Base-by-base conservation (phyloP, 208 protist genomes). In the Acanthamoeba culbertsoni region DNA sequence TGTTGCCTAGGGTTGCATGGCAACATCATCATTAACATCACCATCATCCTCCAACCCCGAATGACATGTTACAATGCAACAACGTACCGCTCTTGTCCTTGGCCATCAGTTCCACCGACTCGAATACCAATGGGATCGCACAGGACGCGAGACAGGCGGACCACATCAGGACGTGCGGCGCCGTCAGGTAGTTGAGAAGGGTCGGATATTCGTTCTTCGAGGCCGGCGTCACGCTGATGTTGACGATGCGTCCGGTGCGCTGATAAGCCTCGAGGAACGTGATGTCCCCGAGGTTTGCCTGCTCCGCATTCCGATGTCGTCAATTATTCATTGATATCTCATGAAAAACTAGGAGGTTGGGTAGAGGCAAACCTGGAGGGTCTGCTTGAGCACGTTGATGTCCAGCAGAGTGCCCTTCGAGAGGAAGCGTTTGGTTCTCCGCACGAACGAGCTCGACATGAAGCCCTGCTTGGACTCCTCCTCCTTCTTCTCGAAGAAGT, bases 101-200 rank as follows among this genome's bases (percentile, higher is more conserved):
- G 8, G 94, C 94, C 77, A 95, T 86, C 55, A 97, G 59, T 42
- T 95, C 86, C 18, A 96, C 95, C 31, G 94, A 46, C 18, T 79
- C 93, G 45, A 93, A 97, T 3, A 96, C 35, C 18, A 68, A 55
- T 12, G 77, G 65, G 14, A 95, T 4, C 2, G 96, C 86, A 63
- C 92, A 95, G 20, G 91, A 94, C 6, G 95, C 95, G 42, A 28
- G 55, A 3, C 92, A 93, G 23, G 94, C 95, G 26, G 53, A 90
- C 93, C 93, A 95, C 18, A 96, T 93, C 16, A 95, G 33, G 3
- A 96, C 95, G 71, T 97, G 75, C 28, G 96, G 96, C 28, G 92
- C 82, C 0, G 96, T 96, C 46, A 97, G 65, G 63, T 96, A 96
- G 93, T 97, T 97, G 62, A 97, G 94, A 31, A 96, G 62, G 31